Evolutionary conservation across 192 early-diverging fungal genomes (phyloP).

Genomic region (Diversispora epigaea): DNA sequence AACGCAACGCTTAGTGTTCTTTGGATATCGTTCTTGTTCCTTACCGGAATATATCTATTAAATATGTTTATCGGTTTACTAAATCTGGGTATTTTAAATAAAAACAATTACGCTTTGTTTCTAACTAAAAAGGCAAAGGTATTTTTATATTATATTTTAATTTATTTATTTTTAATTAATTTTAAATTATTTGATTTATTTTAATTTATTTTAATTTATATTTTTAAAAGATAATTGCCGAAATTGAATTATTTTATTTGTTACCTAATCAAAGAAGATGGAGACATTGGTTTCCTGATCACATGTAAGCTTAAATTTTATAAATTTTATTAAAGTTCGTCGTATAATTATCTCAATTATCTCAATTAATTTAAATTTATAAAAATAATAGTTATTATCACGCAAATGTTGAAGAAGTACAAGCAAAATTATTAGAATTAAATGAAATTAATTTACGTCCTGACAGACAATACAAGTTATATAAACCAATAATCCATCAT

Average conservation of each 20-base stretch:
- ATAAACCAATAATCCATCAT: not conserved
- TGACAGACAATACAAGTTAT: not conserved
- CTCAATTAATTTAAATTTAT: not conserved
- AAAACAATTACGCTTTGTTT: not conserved
- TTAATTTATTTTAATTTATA: not conserved
- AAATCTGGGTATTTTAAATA: not conserved
- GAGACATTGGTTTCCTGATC: slow-evolving; percentile 17
- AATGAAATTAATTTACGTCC: not conserved
- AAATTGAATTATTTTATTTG: slow-evolving; percentile 26
- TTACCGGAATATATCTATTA: not conserved
- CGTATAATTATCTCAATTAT: not conserved
- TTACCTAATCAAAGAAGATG: slow-evolving; percentile 6
- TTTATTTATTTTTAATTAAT: not conserved
- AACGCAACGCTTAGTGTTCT: not conserved
- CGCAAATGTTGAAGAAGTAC: not conserved
- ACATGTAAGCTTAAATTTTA: not conserved
- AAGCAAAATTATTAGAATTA: not conserved
- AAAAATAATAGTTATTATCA: not conserved
- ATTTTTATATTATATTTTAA: not conserved
- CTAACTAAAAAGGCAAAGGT: slow-evolving; percentile 5
- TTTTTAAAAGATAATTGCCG: not conserved
- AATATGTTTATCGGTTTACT: slow-evolving; percentile 25
- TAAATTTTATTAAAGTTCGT: not conserved
- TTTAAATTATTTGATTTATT: not conserved
- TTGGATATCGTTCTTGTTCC: not conserved